Base-by-base conservation (phyloP, 441 rosid genomes). In the Codiaeum variegatum region DNA sequence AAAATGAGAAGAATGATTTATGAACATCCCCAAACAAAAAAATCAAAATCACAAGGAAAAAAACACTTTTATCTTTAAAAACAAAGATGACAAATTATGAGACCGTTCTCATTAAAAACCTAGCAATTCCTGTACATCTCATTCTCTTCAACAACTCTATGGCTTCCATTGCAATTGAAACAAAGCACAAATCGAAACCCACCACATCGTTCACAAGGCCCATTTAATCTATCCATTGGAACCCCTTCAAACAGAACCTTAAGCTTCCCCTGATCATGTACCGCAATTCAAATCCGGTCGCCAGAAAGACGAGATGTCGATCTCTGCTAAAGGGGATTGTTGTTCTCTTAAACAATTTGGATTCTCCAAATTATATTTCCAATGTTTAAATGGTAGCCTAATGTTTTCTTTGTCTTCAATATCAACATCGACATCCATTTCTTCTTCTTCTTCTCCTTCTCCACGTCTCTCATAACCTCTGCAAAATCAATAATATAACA, bases 51-150 rank as follows among this genome's bases (percentile, higher is more conserved):
- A 18, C 71, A 51, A 52, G 24, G 59, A 18, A 16, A 3, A 19
- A 29, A 10, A 38, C 10, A 7, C 5, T 15, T 15, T 24, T 62
- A 26, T 47, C 31, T 24, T 72, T 74, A 79, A 63, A 77, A 67
- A 66, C 99, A 91, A 68, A 78, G 60, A 56, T 86, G 82, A 79
- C 99, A 94, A 69, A 69, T 87, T 42, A 88, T 83, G 72, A 94
- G 83, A n/a, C 99, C 99, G 82, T 92, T 92, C 82, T 94, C 96
- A 54, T 94, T 94, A 77, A 98, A 94, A 2, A 79, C 83, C n/a
- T 44, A 73, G 80, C 99, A 94, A 81, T 78, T 82, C 10, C 74
- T 82, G 67, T 77, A 82, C 52, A 28, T 69, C 18, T 77, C 85
- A 60, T 84, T 75, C 29, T 77, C 80, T 12, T 34, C 51, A 70